Conservation (phyloP, 1,139 yeast genomes). For the Barnettozyma hawaiiensis region DNA sequence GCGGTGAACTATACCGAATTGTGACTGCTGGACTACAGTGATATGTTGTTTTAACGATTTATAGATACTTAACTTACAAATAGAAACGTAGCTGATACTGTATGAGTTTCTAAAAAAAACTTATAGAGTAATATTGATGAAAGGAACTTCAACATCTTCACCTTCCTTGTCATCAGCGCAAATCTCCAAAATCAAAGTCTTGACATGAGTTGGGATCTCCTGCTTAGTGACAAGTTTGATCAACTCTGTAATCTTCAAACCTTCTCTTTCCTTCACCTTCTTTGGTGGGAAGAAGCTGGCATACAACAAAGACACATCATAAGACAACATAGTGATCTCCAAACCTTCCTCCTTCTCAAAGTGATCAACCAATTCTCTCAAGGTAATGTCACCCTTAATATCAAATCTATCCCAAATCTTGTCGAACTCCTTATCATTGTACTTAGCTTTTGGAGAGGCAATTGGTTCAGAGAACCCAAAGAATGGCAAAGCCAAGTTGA, state of each 20-base stretch:
- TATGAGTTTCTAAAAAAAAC: background rate
- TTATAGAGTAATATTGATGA: constrained; percentile 53
- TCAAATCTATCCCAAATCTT: constrained; percentile 95
- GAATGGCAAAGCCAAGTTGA: constrained; percentile 92
- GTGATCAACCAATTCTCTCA: constrained; percentile 67
- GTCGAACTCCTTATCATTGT: constrained; percentile 77
- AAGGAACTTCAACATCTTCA: constrained; percentile 95
- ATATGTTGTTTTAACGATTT: background rate
- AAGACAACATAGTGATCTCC: constrained; percentile 84
- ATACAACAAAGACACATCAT: constrained; percentile 82
- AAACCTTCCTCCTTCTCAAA: constrained; percentile 80
- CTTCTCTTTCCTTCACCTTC: constrained; percentile 74
- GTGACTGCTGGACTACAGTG: constrained; percentile 20
- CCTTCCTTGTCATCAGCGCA: constrained; percentile 91
- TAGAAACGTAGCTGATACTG: background rate
- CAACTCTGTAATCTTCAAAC: constrained; percentile 62
- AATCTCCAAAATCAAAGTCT: constrained; percentile 77
- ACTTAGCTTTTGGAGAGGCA: constrained; percentile 73
- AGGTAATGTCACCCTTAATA: constrained; percentile 69
- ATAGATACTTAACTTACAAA: background rate
- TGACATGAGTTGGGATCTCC: constrained; percentile 69
- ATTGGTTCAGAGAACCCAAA: constrained; percentile 96
- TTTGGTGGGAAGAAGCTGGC: constrained; percentile 94
- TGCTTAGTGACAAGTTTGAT: constrained; percentile 81
- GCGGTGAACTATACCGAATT: constrained; percentile 26